phyloP scores from a whole-genome alignment of 495 filamentous ascomycete genomes.

The Clavariopsis aquatica region DNA sequence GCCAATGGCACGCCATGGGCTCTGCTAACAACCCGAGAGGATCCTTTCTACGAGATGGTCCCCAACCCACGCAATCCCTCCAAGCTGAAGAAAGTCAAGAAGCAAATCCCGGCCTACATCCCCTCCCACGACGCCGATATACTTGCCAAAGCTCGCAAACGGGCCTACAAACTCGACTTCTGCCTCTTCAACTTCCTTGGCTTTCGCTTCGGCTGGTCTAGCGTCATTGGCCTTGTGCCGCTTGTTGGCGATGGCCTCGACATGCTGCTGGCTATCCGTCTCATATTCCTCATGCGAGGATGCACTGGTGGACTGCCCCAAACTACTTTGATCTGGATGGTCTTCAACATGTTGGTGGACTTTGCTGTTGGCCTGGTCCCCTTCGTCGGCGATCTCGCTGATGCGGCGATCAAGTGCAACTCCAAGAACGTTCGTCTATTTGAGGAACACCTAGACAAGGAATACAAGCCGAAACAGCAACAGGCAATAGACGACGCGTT shows the following conservation, averaged over 20 bases:
- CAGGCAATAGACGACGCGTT: constrained; percentile 5
- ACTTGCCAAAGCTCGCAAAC: constrained; percentile 74
- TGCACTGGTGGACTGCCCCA: constrained; percentile 71
- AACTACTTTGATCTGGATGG: constrained; percentile 63
- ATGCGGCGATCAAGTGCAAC: constrained; percentile 54
- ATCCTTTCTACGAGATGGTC: constrained; percentile 47
- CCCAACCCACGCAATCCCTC: constrained; percentile 37
- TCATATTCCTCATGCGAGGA: constrained; percentile 64
- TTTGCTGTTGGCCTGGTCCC: constrained; percentile 81
- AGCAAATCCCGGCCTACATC: constrained; percentile 53
- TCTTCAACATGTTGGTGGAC: constrained; percentile 74
- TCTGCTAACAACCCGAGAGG: constrained; percentile 36
- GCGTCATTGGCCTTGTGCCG: constrained; percentile 78
- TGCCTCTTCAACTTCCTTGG: constrained; percentile 72
- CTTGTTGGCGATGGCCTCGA: constrained; percentile 74
- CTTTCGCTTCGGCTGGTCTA: constrained; percentile 78
- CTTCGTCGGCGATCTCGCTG: constrained; percentile 79
- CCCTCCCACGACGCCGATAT: constrained; percentile 77
- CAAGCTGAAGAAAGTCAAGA: constrained; percentile 48
- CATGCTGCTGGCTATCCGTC: constrained; percentile 64
- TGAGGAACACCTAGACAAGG: constrained; percentile 42
- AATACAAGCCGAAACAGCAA: constrained; percentile 42
- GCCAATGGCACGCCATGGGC: background rate
- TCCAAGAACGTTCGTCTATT: constrained; percentile 43
- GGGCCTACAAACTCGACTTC: constrained; percentile 82